Conservation (phyloP, 129 eudicot genomes). For the Flaveria ramosissima region DNA sequence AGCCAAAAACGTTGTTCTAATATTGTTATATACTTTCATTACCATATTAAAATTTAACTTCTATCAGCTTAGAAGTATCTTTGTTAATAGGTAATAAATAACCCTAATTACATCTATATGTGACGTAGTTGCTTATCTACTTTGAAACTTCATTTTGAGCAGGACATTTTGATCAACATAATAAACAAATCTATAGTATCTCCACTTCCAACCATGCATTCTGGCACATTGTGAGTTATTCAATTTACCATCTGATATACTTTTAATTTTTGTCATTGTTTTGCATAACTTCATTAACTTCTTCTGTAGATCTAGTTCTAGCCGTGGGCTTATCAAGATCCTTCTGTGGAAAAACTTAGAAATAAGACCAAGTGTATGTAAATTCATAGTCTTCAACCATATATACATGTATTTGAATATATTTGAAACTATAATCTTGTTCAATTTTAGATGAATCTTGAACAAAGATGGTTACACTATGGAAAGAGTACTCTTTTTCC, state of each 20-base stretch:
- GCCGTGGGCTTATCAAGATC: constrained; percentile 88
- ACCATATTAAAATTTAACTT: not conserved
- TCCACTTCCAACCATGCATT: constrained; percentile 89
- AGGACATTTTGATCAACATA: constrained; percentile 91
- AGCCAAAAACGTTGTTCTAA: not conserved
- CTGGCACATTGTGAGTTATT: constrained; percentile 85
- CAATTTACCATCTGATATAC: not conserved
- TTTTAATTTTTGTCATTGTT: not conserved
- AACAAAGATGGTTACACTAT: too few species aligned
- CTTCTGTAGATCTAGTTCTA: constrained; percentile 28
- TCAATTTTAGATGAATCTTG: too few species aligned
- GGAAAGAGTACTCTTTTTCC: too few species aligned
- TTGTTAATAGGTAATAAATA: not conserved
- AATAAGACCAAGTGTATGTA: constrained; percentile 91
- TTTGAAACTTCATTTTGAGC: constrained; percentile 35
- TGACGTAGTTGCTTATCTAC: not conserved
- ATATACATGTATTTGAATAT: too few species aligned
- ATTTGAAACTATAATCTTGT: too few species aligned
- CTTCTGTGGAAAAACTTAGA: constrained; percentile 95
- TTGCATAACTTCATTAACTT: not conserved
- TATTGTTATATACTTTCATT: not conserved
- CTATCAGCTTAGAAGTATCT: not conserved
- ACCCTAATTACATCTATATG: not conserved
- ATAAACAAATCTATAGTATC: constrained; percentile 86
- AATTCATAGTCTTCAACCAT: too few species aligned